Evolutionary conservation across 768 basidiomycete species (phyloP).

Genomic region (Pleurotus sapidus): DNA sequence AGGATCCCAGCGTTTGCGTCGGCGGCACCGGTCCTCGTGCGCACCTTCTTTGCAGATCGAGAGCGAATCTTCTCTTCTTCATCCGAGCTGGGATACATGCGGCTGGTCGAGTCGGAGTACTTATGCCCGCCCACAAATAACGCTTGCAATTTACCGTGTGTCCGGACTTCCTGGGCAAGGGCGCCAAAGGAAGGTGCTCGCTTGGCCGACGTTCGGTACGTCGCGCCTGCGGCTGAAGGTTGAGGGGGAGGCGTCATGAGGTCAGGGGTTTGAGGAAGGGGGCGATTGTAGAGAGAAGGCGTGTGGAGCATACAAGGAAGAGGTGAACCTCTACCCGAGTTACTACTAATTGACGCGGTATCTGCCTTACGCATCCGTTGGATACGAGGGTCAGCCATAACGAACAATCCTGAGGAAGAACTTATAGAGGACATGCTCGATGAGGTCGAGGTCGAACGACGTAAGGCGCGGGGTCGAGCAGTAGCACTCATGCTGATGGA

Average conservation of each 20-base stretch:
- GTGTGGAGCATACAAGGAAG: conserved; percentile 5
- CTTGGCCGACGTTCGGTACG: conserved; percentile 29
- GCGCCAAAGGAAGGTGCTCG: conserved; percentile 61
- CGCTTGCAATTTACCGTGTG: conserved; percentile 12
- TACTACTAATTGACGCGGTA: conserved; percentile 18
- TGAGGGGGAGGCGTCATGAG: neutral
- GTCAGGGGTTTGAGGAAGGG: conserved; percentile 6
- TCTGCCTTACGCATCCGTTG: conserved; percentile 52
- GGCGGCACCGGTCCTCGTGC: conserved; percentile 25
- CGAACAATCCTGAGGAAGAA: conserved; percentile 37
- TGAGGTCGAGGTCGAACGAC: conserved; percentile 41
- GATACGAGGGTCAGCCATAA: conserved; percentile 44
- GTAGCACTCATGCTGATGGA: conserved; percentile 36
- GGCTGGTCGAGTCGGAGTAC: conserved; percentile 25
- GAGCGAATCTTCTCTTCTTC: conserved; percentile 71
- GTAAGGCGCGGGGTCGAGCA: conserved; percentile 35
- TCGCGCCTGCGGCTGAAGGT: conserved; percentile 15
- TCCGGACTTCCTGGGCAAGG: conserved; percentile 20
- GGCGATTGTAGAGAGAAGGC: conserved; percentile 3
- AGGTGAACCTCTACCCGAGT: conserved; percentile 1
- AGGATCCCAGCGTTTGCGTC: conserved; percentile 14
- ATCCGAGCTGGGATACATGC: conserved; percentile 59
- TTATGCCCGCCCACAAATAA: conserved; percentile 20
- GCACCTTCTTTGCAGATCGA: conserved; percentile 60
- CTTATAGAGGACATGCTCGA: conserved; percentile 39